These are phyloP conservation scores for Zasmidium cellare DNA, from an alignment of 2,329 filamentous ascomycete species.

Conservation along the genomic window DNA sequence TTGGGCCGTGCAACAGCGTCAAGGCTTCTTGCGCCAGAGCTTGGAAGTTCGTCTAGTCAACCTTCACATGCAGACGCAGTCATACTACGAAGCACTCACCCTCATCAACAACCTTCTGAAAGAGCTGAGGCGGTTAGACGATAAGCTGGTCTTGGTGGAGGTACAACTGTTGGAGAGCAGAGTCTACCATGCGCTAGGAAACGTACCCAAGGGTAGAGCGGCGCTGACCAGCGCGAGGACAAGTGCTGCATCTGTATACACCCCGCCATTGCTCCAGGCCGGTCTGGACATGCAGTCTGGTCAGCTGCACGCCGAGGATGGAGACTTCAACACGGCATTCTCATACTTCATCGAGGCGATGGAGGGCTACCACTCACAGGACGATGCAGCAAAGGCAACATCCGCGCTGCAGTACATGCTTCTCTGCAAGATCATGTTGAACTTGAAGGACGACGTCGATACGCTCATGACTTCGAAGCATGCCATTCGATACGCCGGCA, in stretches of 20 bases:
- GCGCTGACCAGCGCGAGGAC: constrained; percentile 93
- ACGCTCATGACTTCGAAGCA: constrained; percentile 94
- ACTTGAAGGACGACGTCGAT: constrained; percentile 93
- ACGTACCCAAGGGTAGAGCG: constrained; percentile 92
- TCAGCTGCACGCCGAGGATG: constrained; percentile 97
- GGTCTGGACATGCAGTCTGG: constrained; percentile 99
- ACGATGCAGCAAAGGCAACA: constrained; percentile 87
- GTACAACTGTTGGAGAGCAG: constrained; percentile 96
- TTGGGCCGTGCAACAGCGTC: constrained; percentile 92
- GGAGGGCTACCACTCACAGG: constrained; percentile 92
- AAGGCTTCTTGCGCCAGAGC: constrained; percentile 95
- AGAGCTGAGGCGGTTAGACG: constrained; percentile 95
- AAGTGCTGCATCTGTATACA: constrained; percentile 95
- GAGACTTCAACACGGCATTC: constrained; percentile 98
- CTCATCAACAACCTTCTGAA: constrained; percentile 95
- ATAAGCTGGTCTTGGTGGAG: constrained; percentile 96
- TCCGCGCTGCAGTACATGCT: constrained; percentile 98
- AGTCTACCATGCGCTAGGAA: constrained; percentile 96
- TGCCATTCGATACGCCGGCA: constrained; percentile 91
- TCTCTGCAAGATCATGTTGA: constrained; percentile 99
- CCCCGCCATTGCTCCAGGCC: constrained; percentile 89
- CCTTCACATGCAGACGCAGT: constrained; percentile 95
- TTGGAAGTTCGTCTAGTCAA: constrained; percentile 92
- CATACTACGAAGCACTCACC: constrained; percentile 94
- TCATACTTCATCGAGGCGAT: constrained; percentile 99